phyloP scores from a whole-genome alignment of 2,329 filamentous ascomycete genomes.

The Fusarium succisae region DNA sequence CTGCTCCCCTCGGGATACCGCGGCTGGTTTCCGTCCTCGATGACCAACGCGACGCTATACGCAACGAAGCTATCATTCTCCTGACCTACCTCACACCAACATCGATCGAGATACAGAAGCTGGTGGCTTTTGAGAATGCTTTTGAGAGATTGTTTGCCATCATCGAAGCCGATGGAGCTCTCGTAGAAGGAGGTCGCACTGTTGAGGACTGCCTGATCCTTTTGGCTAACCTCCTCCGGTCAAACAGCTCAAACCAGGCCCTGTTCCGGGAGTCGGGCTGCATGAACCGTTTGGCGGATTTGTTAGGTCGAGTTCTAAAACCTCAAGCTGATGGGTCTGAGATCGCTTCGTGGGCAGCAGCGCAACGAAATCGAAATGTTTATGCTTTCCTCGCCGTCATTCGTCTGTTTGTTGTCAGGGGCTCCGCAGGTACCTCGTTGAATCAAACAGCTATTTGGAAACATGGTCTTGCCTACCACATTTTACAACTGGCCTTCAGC shows the following conservation, averaged over 20 bases:
- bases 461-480: constrained; percentile 79
- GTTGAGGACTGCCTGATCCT: constrained; percentile 95
- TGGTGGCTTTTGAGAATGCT: constrained; percentile 94
- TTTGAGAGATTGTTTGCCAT: constrained; percentile 88
- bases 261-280: constrained; percentile 92
- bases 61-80: constrained; percentile 87
- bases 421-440: constrained; percentile 80
- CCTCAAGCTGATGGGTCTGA: constrained; percentile 63
- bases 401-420: constrained; percentile 82
- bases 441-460: constrained; percentile 91
- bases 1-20: constrained; percentile 86
- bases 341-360: constrained; percentile 77
- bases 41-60: constrained; percentile 84
- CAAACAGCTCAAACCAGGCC: constrained; percentile 92
- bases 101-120: constrained; percentile 89
- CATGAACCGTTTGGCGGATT: constrained; percentile 73
- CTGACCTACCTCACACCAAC: constrained; percentile 88
- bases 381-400: constrained; percentile 90
- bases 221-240: constrained; percentile 84
- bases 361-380: constrained; percentile 86
- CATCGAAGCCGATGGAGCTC: constrained; percentile 81
- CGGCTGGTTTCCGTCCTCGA: constrained; percentile 85
- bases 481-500: constrained; percentile 85
- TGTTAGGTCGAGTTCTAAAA: constrained; percentile 70
- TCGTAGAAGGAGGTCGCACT: constrained; percentile 83